These are phyloP conservation scores for Candida nitratophila DNA, from an alignment of 805 yeast genomes.

Conservation along the genomic window DNA sequence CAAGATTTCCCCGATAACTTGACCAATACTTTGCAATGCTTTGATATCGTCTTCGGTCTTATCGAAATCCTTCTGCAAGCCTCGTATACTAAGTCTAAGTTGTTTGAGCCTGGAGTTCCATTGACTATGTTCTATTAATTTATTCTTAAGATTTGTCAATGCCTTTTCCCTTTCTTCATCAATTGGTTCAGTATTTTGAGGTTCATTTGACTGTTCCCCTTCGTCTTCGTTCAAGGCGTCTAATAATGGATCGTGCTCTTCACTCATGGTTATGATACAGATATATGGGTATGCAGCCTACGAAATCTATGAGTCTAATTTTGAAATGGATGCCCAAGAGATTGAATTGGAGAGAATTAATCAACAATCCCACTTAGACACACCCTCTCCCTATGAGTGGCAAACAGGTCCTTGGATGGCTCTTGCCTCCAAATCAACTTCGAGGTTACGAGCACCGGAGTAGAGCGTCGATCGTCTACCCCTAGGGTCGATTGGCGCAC, in stretches of 20 bases:
- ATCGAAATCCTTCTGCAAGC: slow-evolving; percentile 72
- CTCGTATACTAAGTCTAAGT: slow-evolving; percentile 75
- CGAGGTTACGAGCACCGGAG: too few species aligned
- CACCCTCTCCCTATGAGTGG: too few species aligned
- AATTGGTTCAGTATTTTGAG: slow-evolving; percentile 25
- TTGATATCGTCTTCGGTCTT: slow-evolving; percentile 96
- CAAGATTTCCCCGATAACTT: slow-evolving; percentile 92
- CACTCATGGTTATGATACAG: slow-evolving; percentile 18
- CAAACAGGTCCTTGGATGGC: too few species aligned
- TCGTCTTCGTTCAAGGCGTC: slow-evolving; percentile 49
- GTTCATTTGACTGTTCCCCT: slow-evolving; percentile 21
- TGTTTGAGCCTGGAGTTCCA: slow-evolving; percentile 90
- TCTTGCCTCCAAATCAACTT: too few species aligned
- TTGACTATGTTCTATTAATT: slow-evolving; percentile 85
- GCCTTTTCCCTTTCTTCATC: slow-evolving; percentile 78
- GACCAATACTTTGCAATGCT: slow-evolving; percentile 95
- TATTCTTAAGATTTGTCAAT: slow-evolving; percentile 69
- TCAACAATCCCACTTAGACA: too few species aligned
- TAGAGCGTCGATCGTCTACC: too few species aligned
- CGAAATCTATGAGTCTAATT: not conserved
- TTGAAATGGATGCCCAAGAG: too few species aligned
- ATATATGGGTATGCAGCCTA: not conserved
- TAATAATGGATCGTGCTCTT: slow-evolving; percentile 69
- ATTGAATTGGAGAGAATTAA: too few species aligned
- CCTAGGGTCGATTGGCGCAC: too few species aligned